phyloP scores from a whole-genome alignment of 2,329 filamentous ascomycete species.

The Beauveria asiatica region DNA sequence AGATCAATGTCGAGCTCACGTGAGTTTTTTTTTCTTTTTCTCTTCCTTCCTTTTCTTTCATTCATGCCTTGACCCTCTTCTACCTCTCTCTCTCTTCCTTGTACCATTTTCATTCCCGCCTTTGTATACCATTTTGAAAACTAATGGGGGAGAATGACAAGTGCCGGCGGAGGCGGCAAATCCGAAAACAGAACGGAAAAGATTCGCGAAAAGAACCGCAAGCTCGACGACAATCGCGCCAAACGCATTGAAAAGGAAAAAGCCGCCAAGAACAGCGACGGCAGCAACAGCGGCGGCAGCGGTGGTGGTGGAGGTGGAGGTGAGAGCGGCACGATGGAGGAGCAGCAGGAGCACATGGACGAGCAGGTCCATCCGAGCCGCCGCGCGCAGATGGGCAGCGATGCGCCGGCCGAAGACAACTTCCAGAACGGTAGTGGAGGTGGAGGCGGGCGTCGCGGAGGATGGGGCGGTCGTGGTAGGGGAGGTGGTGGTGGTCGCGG shows the following conservation, averaged over 20 bases:
- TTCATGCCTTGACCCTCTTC: too few relatives aligned
- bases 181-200: slow-evolving; percentile 63
- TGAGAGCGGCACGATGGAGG: slow-evolving; percentile 17
- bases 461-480: slow-evolving; percentile 1
- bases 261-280: slow-evolving; percentile 26
- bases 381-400: slow-evolving; percentile 20
- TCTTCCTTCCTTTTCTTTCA: too few relatives aligned
- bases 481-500: slow-evolving; percentile 2
- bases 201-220: slow-evolving; percentile 78
- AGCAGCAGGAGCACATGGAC: slow-evolving; percentile 22
- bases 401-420: slow-evolving; percentile 16
- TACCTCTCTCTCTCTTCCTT: too few relatives aligned
- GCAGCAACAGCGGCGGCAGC: slow-evolving; percentile 12
- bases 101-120: too few relatives aligned
- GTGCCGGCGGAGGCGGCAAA: slow-evolving; percentile 79
- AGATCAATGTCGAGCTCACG: slow-evolving; percentile 91
- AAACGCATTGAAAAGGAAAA: slow-evolving; percentile 41
- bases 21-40: slow-evolving; percentile 33
- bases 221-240: slow-evolving; percentile 60
- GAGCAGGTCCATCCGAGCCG: slow-evolving; percentile 45
- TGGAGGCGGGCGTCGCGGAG: neutral
- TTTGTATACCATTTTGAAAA: too few relatives aligned
- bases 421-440: neutral
- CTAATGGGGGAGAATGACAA: too few relatives aligned
- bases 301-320: slow-evolving; percentile 4